Evolutionary conservation across 768 basidiomycete species (phyloP).

Genomic region (Tremella mesenterica): DNA sequence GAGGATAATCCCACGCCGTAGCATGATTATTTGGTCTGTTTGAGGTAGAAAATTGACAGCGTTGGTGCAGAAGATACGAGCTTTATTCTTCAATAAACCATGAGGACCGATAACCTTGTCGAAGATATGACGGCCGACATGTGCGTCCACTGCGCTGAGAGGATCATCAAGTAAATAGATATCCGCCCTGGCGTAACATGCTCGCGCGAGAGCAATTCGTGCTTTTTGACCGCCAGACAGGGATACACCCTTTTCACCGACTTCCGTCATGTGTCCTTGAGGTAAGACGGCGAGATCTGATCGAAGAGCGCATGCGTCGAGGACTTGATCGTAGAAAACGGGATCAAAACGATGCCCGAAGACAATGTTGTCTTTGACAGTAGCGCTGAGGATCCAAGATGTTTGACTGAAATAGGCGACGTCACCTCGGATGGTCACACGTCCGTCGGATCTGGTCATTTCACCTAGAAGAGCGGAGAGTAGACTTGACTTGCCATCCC

Average conservation of each 20-base stretch:
- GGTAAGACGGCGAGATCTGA: constrained; percentile 71
- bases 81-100: constrained; percentile 72
- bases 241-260: constrained; percentile 45
- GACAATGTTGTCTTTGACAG: constrained; percentile 80
- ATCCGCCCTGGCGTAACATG: constrained; percentile 85
- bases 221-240: constrained; percentile 44
- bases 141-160: constrained; percentile 54
- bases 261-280: constrained; percentile 57
- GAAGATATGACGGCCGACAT: constrained; percentile 43
- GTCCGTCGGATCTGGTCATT: constrained; percentile 68
- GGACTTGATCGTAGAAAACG: constrained; percentile 44
- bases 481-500: constrained; percentile 63
- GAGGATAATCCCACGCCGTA: constrained; percentile 72
- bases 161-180: constrained; percentile 87
- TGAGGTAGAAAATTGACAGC: constrained; percentile 71
- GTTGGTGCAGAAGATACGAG: constrained; percentile 78
- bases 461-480: constrained; percentile 69
- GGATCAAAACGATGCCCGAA: constrained; percentile 86
- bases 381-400: constrained; percentile 80
- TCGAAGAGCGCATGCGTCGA: constrained; percentile 68
- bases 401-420: constrained; percentile 79
- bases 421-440: constrained; percentile 59
- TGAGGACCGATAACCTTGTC: constrained; percentile 79
- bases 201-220: constrained; percentile 54
- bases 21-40: constrained; percentile 64